These are phyloP conservation scores for Geosmithia morbida DNA, from an alignment of 2,329 filamentous ascomycete genomes.

Conservation along the genomic window DNA sequence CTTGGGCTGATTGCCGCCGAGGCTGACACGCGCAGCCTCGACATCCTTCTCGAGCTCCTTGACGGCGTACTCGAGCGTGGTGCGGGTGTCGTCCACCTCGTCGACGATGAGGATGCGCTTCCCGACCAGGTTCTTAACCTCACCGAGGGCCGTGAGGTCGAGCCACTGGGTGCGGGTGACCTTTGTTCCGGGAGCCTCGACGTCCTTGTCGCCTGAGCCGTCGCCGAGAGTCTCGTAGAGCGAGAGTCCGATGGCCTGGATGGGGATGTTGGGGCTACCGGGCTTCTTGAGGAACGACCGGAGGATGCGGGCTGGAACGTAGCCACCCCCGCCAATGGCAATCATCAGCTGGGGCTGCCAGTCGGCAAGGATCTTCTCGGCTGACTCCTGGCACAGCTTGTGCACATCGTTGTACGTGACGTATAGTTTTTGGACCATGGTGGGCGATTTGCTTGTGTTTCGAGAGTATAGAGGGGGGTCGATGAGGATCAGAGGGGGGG, in stretches of 20 bases:
- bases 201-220: constrained; percentile 22
- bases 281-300: constrained; percentile 92
- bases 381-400: constrained; percentile 86
- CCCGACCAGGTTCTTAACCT: constrained; percentile 80
- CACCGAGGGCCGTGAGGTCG: constrained; percentile 66
- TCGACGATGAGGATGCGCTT: constrained; percentile 89
- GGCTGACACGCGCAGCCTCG: constrained; percentile 57
- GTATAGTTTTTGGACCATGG: constrained; percentile 75
- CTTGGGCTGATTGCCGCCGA: constrained; percentile 49
- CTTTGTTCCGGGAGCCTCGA: constrained; percentile 74
- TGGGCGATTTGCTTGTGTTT: constrained; percentile 25
- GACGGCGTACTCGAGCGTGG: constrained; percentile 87
- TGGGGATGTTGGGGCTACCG: constrained; percentile 85
- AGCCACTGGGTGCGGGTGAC: constrained; percentile 98
- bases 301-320: constrained; percentile 91
- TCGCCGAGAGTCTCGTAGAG: constrained; percentile 74
- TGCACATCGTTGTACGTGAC: constrained; percentile 93
- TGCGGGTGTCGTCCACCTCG: constrained; percentile 91
- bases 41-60: constrained; percentile 93
- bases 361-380: constrained; percentile 63
- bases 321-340: constrained; percentile 93
- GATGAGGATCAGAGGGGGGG: too few species aligned
- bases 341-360: constrained; percentile 96
- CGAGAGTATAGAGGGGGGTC: too few species aligned
- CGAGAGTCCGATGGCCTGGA: constrained; percentile 96